Evolutionary conservation across 2,329 filamentous ascomycete genomes (phyloP).

Genomic region (Colletotrichum sp.): DNA sequence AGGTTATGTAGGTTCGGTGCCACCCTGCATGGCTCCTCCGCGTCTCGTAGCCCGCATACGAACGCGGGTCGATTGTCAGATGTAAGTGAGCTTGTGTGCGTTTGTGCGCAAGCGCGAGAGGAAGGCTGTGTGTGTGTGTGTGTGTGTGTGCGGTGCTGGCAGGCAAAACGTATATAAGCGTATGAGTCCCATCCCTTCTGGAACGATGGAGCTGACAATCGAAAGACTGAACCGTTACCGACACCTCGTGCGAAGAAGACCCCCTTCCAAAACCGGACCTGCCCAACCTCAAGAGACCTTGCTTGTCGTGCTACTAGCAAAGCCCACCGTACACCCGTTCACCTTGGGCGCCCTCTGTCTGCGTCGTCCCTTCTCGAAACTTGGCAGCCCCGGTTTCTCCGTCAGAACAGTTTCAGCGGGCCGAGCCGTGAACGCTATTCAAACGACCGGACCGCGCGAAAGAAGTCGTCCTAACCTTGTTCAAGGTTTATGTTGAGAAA

Average conservation of each 20-base stretch:
- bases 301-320: background rate
- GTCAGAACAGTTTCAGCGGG: conserved; percentile 12
- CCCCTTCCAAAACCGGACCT: background rate
- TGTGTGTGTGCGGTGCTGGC: background rate
- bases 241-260: background rate
- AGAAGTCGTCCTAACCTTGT: background rate
- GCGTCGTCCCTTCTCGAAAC: background rate
- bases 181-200: conserved; percentile 12
- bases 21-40: conserved; percentile 19
- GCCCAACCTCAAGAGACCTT: background rate
- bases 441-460: background rate
- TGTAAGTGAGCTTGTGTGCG: conserved; percentile 20
- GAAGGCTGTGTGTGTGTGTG: background rate
- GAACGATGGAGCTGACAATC: conserved; percentile 5
- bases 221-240: conserved; percentile 4
- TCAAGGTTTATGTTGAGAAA: background rate
- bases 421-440: conserved; percentile 19
- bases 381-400: conserved; percentile 17
- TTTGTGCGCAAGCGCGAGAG: background rate
- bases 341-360: background rate
- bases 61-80: conserved; percentile 16
- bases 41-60: conserved; percentile 18
- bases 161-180: conserved; percentile 19
- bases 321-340: background rate
- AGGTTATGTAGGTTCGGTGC: conserved; percentile 12